phyloP scores from a whole-genome alignment of 768 basidiomycete species.

The Cystoderma amianthinum region DNA sequence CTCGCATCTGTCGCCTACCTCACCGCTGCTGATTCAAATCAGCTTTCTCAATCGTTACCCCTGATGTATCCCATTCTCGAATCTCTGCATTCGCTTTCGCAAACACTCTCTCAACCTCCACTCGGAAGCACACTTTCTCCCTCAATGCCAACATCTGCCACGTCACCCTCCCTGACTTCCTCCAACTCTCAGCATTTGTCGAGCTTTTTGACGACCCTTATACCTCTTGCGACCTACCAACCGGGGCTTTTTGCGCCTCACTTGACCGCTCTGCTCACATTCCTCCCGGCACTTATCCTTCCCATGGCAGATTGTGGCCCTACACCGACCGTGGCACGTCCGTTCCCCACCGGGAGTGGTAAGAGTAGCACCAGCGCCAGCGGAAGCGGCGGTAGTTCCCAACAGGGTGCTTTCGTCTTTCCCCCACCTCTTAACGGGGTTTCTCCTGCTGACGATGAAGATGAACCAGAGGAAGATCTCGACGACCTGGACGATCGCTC shows the following conservation, averaged over 20 bases:
- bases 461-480: constrained; percentile 16
- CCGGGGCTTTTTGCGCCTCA: constrained; percentile 73
- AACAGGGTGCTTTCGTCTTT: constrained; percentile 33
- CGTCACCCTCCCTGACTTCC: constrained; percentile 12
- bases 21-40: constrained; percentile 48
- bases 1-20: constrained; percentile 67
- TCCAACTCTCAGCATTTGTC: constrained; percentile 45
- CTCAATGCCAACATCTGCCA: constrained; percentile 1
- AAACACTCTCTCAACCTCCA: constrained; percentile 22
- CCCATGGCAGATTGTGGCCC: constrained; percentile 44
- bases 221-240: constrained; percentile 61
- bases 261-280: constrained; percentile 57
- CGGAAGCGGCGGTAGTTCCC: constrained; percentile 7
- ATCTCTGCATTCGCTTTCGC: constrained; percentile 54
- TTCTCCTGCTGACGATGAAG: constrained; percentile 22
- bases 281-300: constrained; percentile 67
- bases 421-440: constrained; percentile 20
- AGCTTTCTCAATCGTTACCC: constrained; percentile 53
- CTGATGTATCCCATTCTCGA: constrained; percentile 71
- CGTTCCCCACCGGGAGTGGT: constrained; percentile 28
- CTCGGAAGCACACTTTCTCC: constrained; percentile 11
- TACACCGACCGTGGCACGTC: constrained; percentile 40
- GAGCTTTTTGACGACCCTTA: constrained; percentile 60
- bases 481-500: constrained; percentile 51
- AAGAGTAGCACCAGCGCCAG: no score